A percentile compares a stretch with the other conserved stretches of the same genome.
These are phyloP conservation scores for Pythium phragmitis DNA, from an alignment of 352 stramenopile species.

Conservation along the genomic window DNA sequence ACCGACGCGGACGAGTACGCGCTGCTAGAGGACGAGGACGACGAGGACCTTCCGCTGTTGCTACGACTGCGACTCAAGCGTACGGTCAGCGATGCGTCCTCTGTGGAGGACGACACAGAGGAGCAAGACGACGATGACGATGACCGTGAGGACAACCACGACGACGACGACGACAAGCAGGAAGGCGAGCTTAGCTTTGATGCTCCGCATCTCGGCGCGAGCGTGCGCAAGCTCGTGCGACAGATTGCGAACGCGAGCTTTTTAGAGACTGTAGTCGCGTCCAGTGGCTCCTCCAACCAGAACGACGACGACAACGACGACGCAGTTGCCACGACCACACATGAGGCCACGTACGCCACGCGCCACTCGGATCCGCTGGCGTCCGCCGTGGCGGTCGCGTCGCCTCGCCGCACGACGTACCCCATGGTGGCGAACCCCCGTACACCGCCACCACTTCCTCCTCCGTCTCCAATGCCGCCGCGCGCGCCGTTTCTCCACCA, in stretches of 20 bases:
- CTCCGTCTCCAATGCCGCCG: neutral
- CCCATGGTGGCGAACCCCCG: constrained; percentile 7
- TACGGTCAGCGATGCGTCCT: neutral
- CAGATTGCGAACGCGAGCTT: constrained; percentile 52
- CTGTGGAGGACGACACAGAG: neutral
- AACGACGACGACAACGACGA: constrained; percentile 32
- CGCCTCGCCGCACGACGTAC: constrained; percentile 15
- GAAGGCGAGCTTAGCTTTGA: constrained; percentile 49
- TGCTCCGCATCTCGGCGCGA: constrained; percentile 35
- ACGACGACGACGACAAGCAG: constrained; percentile 5
- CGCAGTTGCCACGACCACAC: constrained; percentile 2
- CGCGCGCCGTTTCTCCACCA: constrained; percentile 1
- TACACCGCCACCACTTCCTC: neutral
- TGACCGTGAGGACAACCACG: neutral
- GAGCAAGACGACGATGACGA: constrained; percentile 2
- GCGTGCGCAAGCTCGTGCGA: constrained; percentile 48
- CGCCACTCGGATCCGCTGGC: constrained; percentile 19
- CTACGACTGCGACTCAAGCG: constrained; percentile 9
- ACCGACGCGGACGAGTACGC: constrained; percentile 36
- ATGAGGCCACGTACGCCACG: neutral
- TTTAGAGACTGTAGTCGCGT: constrained; percentile 12
- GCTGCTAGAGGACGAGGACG: constrained; percentile 19
- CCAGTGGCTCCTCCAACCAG: constrained; percentile 38
- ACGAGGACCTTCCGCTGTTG: constrained; percentile 6
- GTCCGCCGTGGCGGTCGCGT: neutral